Evolutionary conservation across 768 basidiomycete species (phyloP).

Genomic region (Coprinopsis sp.): DNA sequence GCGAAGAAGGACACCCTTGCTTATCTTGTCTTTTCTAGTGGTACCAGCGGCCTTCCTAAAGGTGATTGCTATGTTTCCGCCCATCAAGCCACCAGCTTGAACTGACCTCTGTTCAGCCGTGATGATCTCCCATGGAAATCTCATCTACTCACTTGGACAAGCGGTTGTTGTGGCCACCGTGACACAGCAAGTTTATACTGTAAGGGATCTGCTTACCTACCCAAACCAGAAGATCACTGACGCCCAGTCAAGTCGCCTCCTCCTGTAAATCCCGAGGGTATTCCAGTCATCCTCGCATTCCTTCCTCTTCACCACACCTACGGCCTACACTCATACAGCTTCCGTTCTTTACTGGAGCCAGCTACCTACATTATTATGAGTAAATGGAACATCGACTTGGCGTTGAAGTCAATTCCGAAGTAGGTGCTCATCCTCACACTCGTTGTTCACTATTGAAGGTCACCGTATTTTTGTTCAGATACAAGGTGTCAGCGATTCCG

Average conservation of each 20-base stretch:
- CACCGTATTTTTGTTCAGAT: conserved; percentile 32
- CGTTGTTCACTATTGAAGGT: neutral
- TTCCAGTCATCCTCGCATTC: conserved; percentile 49
- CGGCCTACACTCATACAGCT: conserved; percentile 49
- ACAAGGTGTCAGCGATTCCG: conserved; percentile 43
- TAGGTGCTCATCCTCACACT: conserved; percentile 23
- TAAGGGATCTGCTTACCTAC: conserved; percentile 19
- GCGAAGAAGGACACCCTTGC: conserved; percentile 54
- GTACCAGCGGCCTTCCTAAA: conserved; percentile 74
- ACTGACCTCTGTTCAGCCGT: conserved; percentile 40
- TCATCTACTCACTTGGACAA: conserved; percentile 44
- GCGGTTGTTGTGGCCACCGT: conserved; percentile 25
- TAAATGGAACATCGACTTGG: conserved; percentile 53
- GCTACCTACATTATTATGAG: conserved; percentile 51
- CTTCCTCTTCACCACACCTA: conserved; percentile 68
- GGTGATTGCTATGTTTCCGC: conserved; percentile 30
- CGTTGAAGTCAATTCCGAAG: conserved; percentile 55
- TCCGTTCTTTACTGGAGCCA: conserved; percentile 44
- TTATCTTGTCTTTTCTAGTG: conserved; percentile 73
- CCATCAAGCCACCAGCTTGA: neutral
- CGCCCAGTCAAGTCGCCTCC: conserved; percentile 30
- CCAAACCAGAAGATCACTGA: too few species aligned
- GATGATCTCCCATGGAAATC: conserved; percentile 70
- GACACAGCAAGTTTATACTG: conserved; percentile 31
- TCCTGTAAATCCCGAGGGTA: conserved; percentile 37